Percentiles rank a stretch among this genome's conserved stretches.
phyloP scores from a whole-genome alignment of 257 asterid species.

The Solanum arcanum region DNA sequence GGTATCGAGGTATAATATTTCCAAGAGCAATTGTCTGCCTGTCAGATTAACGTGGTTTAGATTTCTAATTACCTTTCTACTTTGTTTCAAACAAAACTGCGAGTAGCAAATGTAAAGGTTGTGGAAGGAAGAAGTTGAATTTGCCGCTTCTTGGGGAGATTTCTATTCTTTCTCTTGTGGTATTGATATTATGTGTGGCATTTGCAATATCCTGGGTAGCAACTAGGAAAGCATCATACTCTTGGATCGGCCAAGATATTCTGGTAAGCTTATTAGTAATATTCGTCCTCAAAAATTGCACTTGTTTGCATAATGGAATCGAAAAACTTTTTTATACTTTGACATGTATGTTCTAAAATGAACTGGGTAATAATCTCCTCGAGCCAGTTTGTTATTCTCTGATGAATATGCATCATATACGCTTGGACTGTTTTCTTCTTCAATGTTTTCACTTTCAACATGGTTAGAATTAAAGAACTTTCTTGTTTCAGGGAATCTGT shows the following conservation, averaged over 20 bases:
- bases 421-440: background rate
- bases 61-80: background rate
- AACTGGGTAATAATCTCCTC: background rate
- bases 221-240: slow-evolving; percentile 72
- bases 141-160: slow-evolving; percentile 75
- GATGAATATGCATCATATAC: background rate
- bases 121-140: slow-evolving; percentile 50
- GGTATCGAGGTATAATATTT: slow-evolving; percentile 44
- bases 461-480: background rate
- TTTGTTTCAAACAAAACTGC: background rate
- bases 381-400: background rate
- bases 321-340: background rate
- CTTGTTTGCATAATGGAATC: background rate
- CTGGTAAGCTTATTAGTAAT: slow-evolving; percentile 49
- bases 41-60: background rate
- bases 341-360: background rate
- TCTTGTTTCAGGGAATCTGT: slow-evolving; percentile 74
- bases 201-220: slow-evolving; percentile 86
- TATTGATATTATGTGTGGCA: slow-evolving; percentile 54
- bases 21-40: background rate
- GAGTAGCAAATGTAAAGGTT: slow-evolving; percentile 71
- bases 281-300: background rate
- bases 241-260: slow-evolving; percentile 97
- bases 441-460: background rate
- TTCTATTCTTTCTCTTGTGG: slow-evolving; percentile 62